Evolutionary conservation across 2,329 filamentous ascomycete genomes (phyloP), one percentile per base, ranked within the genome.

Genomic region (Laburnicola sp.): DNA sequence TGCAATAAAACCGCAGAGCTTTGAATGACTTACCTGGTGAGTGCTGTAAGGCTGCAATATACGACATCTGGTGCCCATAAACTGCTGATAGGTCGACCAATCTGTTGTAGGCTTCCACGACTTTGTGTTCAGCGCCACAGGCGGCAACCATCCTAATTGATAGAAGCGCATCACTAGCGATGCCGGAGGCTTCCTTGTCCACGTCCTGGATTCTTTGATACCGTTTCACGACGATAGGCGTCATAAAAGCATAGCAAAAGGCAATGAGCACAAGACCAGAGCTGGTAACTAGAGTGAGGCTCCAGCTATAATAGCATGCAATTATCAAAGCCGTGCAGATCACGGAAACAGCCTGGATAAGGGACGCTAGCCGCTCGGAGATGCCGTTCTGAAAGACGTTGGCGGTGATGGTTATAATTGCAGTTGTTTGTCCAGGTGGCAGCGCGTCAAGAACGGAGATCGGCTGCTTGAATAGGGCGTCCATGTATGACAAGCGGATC

Each of bases 361-460:
- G 47, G 3, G 64, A 58, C 4, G 57, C 59, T 11, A 68, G 53
- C 35, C 65, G 56, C 39, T 67, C 62, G 3, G 64, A 69, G 16
- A 69, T 65, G 5, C 64, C 65, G 10, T 66, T 48, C 42, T 69
- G 65, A 9, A 69, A 46, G 7, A 54, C 51, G 34, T 66, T 69
- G n/a, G 60, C 58, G 27, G 61, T 61, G 30, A 63, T 60, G 1
- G 66, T 70, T 7, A 69, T 64, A 22, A 65, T 63, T 9, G 58
- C 65, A 2, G 63, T 57, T 28, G 63, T 63, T 44, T 64, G 62
- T 1, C 67, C 67, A 0, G 58, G 61, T 5, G 67, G 64, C 4
- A 69, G 53, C 3, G 55, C 51, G 34, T 70, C 67, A 4, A 70
- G 40, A 2, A 53, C 59, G 1, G 59, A 62, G 10, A 69, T 57